Percentiles rank a stretch among this genome's conserved stretches.
phyloP scores from a whole-genome alignment of 768 basidiomycete genomes.

The Suillus hirtellus region DNA sequence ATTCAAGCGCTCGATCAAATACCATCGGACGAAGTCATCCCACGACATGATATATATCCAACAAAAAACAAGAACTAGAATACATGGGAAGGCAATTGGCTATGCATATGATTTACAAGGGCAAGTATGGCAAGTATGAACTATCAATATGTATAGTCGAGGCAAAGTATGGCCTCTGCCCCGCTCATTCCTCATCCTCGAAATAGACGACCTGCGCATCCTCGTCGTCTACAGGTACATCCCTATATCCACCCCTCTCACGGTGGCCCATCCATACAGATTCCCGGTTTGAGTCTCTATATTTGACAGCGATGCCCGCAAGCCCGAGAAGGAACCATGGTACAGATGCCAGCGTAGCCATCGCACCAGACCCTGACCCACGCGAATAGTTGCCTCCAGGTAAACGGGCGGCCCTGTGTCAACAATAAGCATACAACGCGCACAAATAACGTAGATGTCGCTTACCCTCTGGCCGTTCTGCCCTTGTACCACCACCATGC shows the following conservation, averaged over 20 bases:
- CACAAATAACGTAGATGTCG: slow-evolving; percentile 13
- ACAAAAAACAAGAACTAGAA: neutral
- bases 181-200: slow-evolving; percentile 68
- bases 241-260: slow-evolving; percentile 66
- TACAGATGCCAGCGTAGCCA: slow-evolving; percentile 81
- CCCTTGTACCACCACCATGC: slow-evolving; percentile 84
- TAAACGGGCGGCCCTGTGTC: slow-evolving; percentile 68
- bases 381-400: slow-evolving; percentile 48
- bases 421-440: too few relatives aligned
- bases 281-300: slow-evolving; percentile 53
- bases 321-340: slow-evolving; percentile 89
- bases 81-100: neutral
- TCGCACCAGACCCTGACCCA: slow-evolving; percentile 42
- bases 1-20: neutral
- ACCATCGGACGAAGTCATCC: neutral
- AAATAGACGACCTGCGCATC: slow-evolving; percentile 85
- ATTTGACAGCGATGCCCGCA: slow-evolving; percentile 70
- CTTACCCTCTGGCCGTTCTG: slow-evolving; percentile 73
- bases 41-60: too few relatives aligned
- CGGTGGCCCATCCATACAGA: slow-evolving; percentile 39
- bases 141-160: neutral
- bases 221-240: slow-evolving; percentile 83
- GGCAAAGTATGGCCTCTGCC: neutral
- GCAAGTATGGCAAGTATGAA: neutral
- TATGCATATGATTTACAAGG: neutral